These are phyloP conservation scores for Hyphopichia fennica DNA, from an alignment of 1,139 yeast species.

Conservation along the genomic window DNA sequence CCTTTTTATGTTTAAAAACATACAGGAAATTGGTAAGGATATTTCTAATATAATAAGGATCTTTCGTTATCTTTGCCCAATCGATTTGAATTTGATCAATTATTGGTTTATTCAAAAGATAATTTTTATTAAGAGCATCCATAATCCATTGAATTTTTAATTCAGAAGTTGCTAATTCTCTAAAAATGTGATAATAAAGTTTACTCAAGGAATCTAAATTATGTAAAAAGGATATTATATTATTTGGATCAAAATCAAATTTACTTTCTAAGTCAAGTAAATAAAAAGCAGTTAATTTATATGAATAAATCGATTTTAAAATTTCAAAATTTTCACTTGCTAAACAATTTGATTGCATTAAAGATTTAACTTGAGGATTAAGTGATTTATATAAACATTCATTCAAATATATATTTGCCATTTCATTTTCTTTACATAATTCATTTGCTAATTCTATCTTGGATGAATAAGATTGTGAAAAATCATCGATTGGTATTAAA, in stretches of 20 bases:
- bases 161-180: slow-evolving; percentile 10
- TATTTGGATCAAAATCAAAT: slow-evolving; percentile 8
- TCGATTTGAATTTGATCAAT: slow-evolving; percentile 3
- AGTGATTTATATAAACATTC: not conserved
- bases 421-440: not conserved
- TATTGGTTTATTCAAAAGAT: slow-evolving; percentile 1
- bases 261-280: slow-evolving; percentile 14
- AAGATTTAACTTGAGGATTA: not conserved
- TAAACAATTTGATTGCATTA: not conserved
- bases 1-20: not conserved
- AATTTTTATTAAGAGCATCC: slow-evolving; percentile 13
- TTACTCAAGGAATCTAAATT: slow-evolving; percentile 13
- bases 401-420: slow-evolving; percentile 1
- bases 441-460: not conserved
- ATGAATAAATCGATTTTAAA: slow-evolving; percentile 13
- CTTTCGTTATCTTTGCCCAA: slow-evolving; percentile 2
- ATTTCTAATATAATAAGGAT: not conserved
- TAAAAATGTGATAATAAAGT: slow-evolving; percentile 14
- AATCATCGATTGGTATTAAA: not conserved
- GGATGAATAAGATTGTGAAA: not conserved
- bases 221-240: slow-evolving; percentile 10
- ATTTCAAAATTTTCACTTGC: slow-evolving; percentile 15
- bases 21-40: slow-evolving; percentile 3
- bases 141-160: slow-evolving; percentile 17
- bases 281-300: slow-evolving; percentile 13